Conservation (phyloP, 2,329 filamentous ascomycete genomes). For the Pestalotiopsis sp. region DNA sequence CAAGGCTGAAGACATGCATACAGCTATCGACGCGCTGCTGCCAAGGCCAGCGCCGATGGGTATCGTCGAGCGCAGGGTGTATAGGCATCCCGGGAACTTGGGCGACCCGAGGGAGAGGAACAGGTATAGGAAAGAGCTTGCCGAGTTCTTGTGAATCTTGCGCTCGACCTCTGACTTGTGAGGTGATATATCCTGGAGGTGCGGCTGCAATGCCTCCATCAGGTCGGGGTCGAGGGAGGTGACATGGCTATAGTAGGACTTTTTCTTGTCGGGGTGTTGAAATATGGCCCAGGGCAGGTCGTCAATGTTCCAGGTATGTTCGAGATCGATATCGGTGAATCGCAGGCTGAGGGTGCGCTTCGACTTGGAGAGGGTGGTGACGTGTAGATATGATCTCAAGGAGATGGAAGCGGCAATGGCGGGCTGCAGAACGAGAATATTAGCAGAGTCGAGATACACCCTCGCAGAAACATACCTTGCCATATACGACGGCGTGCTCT, state of each 20-base stretch:
- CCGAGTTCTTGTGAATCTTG: slow-evolving; percentile 83
- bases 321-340: slow-evolving; percentile 88
- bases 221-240: slow-evolving; percentile 84
- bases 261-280: slow-evolving; percentile 81
- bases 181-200: slow-evolving; percentile 72
- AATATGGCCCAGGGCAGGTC: slow-evolving; percentile 86
- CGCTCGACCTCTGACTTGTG: slow-evolving; percentile 69
- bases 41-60: slow-evolving; percentile 90
- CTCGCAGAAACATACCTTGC: slow-evolving; percentile 64
- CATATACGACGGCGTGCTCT: slow-evolving; percentile 96
- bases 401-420: slow-evolving; percentile 96
- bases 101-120: slow-evolving; percentile 85
- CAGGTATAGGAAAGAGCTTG: slow-evolving; percentile 87
- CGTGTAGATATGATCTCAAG: slow-evolving; percentile 92
- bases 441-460: neutral
- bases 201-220: slow-evolving; percentile 77
- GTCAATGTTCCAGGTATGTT: slow-evolving; percentile 94
- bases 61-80: slow-evolving; percentile 90
- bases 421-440: slow-evolving; percentile 51
- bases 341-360: slow-evolving; percentile 83
- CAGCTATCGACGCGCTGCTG: slow-evolving; percentile 91
- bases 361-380: slow-evolving; percentile 91
- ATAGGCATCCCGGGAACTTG: slow-evolving; percentile 79
- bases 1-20: slow-evolving; percentile 83
- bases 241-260: slow-evolving; percentile 89